Base-by-base conservation (phyloP, 2,329 filamentous ascomycete genomes). In the Neonectria neomacrospora region DNA sequence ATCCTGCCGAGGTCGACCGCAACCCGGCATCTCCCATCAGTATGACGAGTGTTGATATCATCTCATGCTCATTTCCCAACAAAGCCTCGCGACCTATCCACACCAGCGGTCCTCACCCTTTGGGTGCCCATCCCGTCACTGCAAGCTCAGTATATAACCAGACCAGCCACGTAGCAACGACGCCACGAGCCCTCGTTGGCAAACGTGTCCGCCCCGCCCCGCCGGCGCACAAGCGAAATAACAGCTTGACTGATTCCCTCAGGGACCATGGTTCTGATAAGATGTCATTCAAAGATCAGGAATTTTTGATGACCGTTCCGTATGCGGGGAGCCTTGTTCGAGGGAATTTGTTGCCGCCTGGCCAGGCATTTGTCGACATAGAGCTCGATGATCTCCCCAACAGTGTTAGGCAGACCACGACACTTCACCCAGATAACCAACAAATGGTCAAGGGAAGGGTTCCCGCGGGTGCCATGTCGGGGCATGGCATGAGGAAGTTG, bases 301-400 rank as follows among this genome's bases (percentile, higher is more conserved):
- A 89, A 61, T 79, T 90, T 16, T 78, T 89, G 14, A 83, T 90
- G 66, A 84, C 89, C 10, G 81, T 90, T 22, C 88, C 91, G 12
- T 90, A 93, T 72, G 89, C 91, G 4, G 93, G 94, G 10, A 95
- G 91, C 67, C 86, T 99, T 39, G 94, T 98, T 20, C 88, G 95
- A 54, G 96, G 96, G 14, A 92, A 94, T 62, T 76, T 97, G 6
- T 87, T 96, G 65, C 92, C 94, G 16, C 96, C 95, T 1, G 88
- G 88, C 1, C 91, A 96, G 64, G 89, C 94, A 0, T 93, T 92
- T 74, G 91, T 97, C 42, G 89, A 94, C 45, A 81, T 89, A 37
- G 79, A 88, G 55, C 81, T 86, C 6, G 83, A 86, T 6, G 82
- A 81, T 51, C 83, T 83, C 3, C 76, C 76, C 14, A 79, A 78